A percentile compares a stretch with the other conserved stretches of the same genome.
Evolutionary conservation across 2,329 filamentous ascomycete species (phyloP).

Genomic region (Claviceps monticola): DNA sequence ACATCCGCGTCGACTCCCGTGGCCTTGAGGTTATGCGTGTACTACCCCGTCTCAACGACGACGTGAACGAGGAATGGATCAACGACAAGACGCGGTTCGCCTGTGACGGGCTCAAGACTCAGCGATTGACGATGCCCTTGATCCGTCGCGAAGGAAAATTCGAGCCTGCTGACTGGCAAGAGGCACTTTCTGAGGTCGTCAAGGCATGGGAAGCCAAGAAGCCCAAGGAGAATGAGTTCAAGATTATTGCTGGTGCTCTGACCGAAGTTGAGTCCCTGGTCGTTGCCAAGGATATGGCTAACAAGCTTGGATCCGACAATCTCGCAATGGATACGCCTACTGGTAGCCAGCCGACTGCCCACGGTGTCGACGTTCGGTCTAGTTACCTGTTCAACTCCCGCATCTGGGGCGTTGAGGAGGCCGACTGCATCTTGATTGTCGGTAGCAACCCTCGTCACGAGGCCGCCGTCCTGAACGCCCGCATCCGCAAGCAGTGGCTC

Average conservation of each 20-base stretch:
- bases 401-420: constrained; percentile 87
- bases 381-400: constrained; percentile 96
- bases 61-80: constrained; percentile 99
- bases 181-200: constrained; percentile 77
- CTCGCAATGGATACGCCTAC: constrained; percentile 80
- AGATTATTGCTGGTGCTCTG: constrained; percentile 81
- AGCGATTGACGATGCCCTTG: constrained; percentile 84
- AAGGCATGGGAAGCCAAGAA: constrained; percentile 66
- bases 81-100: constrained; percentile 97
- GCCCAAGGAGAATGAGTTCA: constrained; percentile 87
- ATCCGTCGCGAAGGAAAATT: constrained; percentile 84
- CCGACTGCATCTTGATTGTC: constrained; percentile 80
- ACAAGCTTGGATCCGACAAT: constrained; percentile 93
- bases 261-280: constrained; percentile 88
- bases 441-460: constrained; percentile 94
- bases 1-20: constrained; percentile 84
- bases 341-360: constrained; percentile 71
- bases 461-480: constrained; percentile 86
- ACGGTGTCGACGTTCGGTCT: constrained; percentile 84
- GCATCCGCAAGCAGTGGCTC: constrained; percentile 96
- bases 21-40: constrained; percentile 95
- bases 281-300: constrained; percentile 92
- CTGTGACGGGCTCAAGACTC: constrained; percentile 91
- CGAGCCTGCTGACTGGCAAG: constrained; percentile 87
- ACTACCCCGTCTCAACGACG: constrained; percentile 84